Base-by-base conservation (phyloP, 176 grass and related monocot genomes). In the Rhynchospora tenuis region DNA sequence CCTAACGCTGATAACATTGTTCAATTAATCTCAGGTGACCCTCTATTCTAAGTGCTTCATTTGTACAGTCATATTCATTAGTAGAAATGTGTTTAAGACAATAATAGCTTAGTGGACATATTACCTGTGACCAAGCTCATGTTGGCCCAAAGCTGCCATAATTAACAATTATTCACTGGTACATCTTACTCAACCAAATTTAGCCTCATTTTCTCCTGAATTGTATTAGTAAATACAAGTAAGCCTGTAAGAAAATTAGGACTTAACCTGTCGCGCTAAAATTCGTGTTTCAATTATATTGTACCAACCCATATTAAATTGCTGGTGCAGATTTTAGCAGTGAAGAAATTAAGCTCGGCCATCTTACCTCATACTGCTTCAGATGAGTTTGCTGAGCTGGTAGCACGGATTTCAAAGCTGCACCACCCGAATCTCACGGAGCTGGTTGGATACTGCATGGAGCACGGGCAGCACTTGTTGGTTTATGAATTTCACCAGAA, bases 371-470 rank as follows among this genome's bases (percentile, higher is more conserved):
- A 87, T 70, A 91, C 88, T 74, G 92, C 92, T 83, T 84, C 89
- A 73, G 96, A 93, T 42, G 96, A 93, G 79, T 98, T 98, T 89
- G 86, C 89, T 83, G 93, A 91, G 82, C 80, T 98, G 69, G 83
- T 95, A 58, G 83, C 89, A 55, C 78, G 80, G 19, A 93, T 95
- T 80, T 95, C 93, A 56, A 87, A 83, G 20, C 51, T 98, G 77
- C 92, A 91, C 64, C 91, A 98, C 64, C 86, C 93, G 10, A 93
- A 98, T 91, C 86, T 98, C 54, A 91, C 85, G 26, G 96, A 89
- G 65, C 86, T 98, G 86, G 93, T 91, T 46, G 96, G 96, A 46
- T 95, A 98, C 84, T 98, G 91, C 80, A 93, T 94, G 84, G 93
- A 98, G 84, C 91, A 98, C 48, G 91, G 96, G 22, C 96, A 98